A percentile compares a stretch with the other conserved stretches of the same genome.
phyloP scores from a whole-genome alignment of 192 early-diverging fungal species.

The Physocladia obscura region DNA sequence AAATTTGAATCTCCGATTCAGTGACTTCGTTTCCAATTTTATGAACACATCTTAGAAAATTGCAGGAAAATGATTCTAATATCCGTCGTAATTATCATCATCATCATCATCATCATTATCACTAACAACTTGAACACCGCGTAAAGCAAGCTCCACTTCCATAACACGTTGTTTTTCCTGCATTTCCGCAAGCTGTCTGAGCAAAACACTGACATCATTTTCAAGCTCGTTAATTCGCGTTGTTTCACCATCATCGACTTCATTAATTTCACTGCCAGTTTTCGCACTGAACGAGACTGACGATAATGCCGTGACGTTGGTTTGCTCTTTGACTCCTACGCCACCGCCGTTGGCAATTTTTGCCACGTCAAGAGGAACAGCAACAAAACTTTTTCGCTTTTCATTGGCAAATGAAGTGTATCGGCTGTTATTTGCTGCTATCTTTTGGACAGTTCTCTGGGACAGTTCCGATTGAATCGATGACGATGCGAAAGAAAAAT shows the following conservation, averaged over 20 bases:
- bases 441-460: too few relatives aligned
- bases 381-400: background rate
- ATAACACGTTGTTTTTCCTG: constrained; percentile 15
- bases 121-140: background rate
- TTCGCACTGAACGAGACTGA: background rate
- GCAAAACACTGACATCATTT: constrained; percentile 23
- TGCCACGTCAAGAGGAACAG: background rate
- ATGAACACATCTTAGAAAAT: too few relatives aligned
- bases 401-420: too few relatives aligned
- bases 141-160: constrained; percentile 18
- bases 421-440: too few relatives aligned
- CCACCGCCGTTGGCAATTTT: background rate
- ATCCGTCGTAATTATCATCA: too few relatives aligned
- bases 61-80: too few relatives aligned
- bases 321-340: background rate
- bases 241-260: background rate
- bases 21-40: too few relatives aligned
- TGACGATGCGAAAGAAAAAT: too few relatives aligned
- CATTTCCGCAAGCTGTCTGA: constrained; percentile 16
- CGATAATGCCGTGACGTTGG: constrained; percentile 1
- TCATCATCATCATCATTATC: background rate
- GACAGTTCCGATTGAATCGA: too few relatives aligned
- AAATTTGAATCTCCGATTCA: too few relatives aligned
- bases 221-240: constrained; percentile 23
- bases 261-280: background rate